Evolutionary conservation across 768 basidiomycete genomes (phyloP).

Genomic region (Sporobolomyces phaffii): DNA sequence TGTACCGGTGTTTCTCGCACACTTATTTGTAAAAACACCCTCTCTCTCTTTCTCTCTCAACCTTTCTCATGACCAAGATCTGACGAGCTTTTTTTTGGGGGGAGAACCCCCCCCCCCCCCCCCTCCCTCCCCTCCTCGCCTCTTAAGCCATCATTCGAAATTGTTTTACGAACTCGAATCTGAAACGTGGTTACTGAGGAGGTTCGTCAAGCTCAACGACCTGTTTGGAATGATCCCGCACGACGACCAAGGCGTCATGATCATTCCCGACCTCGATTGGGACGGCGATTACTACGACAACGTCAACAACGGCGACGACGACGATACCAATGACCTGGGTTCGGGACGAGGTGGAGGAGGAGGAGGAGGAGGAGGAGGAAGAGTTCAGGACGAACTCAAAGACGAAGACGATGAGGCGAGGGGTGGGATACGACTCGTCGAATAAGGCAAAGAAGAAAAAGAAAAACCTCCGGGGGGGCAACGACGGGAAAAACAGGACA

Average conservation of each 20-base stretch:
- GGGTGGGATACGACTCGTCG: background rate
- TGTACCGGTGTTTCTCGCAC: constrained; percentile 92
- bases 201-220: constrained; percentile 45
- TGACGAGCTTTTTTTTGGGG: no score
- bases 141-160: constrained; percentile 1
- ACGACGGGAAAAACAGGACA: no score
- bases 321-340: no score
- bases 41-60: constrained; percentile 84
- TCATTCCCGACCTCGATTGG: constrained; percentile 33
- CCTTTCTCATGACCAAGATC: constrained; percentile 51
- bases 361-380: background rate
- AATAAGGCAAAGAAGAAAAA: no score
- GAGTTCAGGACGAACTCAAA: background rate
- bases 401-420: background rate
- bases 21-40: constrained; percentile 64
- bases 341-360: background rate
- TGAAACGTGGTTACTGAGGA: constrained; percentile 46
- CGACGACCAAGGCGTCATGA: constrained; percentile 32
- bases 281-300: no score
- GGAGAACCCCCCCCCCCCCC: no score
- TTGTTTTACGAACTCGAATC: constrained; percentile 35
- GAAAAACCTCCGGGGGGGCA: no score
- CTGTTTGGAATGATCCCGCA: constrained; percentile 42
- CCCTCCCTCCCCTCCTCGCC: no score
- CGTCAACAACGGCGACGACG: no score